Evolutionary conservation across 1,284 basidiomycete species (phyloP), one percentile per base, ranked within the genome.

Genomic region (Puccinia polysora): DNA sequence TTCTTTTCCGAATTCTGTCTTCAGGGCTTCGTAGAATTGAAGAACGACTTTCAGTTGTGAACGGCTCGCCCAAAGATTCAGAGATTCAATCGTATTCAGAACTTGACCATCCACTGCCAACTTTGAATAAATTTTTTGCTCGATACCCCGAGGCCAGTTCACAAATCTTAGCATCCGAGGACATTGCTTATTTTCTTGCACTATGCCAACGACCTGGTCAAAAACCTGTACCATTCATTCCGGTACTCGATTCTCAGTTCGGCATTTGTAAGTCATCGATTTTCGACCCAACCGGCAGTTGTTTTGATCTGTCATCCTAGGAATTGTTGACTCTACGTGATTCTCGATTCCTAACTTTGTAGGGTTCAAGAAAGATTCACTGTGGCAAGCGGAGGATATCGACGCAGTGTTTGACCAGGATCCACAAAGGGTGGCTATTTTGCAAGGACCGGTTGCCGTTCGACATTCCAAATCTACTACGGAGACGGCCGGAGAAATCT

Each of bases 391-490:
- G 5, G 96, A 98, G 81, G 95, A 99, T 80, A 92, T 98, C 76
- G 95, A 98, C 75, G 95, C 93, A 15, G 92, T 98, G 49, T 94
- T 97, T 77, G 96, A 97, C 81, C 92, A 94, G 82, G 94, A 97
- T 81, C 91, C 95, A 36, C 91, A 98, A 81, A 89, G 96, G 76
- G 94, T 98, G 45, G 96, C 92, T 80, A 96, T 98, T 77, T 86
- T 98, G 62, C 94, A 97, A 81, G 95, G 96, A 34, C 95, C 96
- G 12, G 89, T 98, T 65, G 94, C 95, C 1, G 91, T 87, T 75
- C 92, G 90, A 81, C 88, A 92, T 81, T 87, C 91, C 18, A 88
- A 83, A 62, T 84, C 88, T 77, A 95, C 91, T 81, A 91, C 98
- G 78, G 91, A 96, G 81, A 91, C 95, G 7, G 89, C 97, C 80